A percentile compares a stretch with the other conserved stretches of the same genome.
Evolutionary conservation across 2,329 filamentous ascomycete genomes (phyloP).

Genomic region (Botrytis paeoniae): DNA sequence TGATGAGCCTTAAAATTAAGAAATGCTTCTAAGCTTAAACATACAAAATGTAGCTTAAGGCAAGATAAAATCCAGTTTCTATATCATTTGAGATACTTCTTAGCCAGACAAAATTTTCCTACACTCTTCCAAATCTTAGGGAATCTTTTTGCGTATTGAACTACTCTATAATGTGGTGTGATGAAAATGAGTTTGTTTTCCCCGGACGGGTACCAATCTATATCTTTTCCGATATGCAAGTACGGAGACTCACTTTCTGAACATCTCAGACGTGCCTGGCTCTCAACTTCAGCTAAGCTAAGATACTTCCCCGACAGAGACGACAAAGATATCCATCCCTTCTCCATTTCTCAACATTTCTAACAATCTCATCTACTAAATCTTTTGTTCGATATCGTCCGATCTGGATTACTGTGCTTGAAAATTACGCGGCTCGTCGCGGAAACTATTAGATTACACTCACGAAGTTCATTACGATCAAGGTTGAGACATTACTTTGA

Average conservation of each 20-base stretch:
- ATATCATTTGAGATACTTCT: background rate
- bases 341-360: background rate
- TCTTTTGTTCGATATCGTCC: background rate
- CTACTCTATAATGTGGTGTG: no score
- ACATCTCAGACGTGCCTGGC: fast-evolving
- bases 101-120: background rate
- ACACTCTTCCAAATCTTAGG: fast-evolving
- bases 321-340: fast-evolving
- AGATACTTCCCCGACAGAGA: background rate
- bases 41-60: fast-evolving
- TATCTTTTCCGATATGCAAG: background rate
- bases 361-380: background rate
- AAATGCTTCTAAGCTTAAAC: fast-evolving
- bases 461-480: fast-evolving
- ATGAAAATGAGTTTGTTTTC: background rate
- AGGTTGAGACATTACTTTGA: background rate
- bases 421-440: fast-evolving
- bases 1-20: background rate
- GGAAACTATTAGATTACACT: background rate
- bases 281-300: background rate
- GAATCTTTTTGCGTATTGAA: no score
- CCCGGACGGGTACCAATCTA: background rate
- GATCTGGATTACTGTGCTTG: background rate
- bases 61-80: background rate
- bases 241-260: background rate